Conservation (phyloP, 164 flowering plant species). For the Nymphaea colorata region DNA sequence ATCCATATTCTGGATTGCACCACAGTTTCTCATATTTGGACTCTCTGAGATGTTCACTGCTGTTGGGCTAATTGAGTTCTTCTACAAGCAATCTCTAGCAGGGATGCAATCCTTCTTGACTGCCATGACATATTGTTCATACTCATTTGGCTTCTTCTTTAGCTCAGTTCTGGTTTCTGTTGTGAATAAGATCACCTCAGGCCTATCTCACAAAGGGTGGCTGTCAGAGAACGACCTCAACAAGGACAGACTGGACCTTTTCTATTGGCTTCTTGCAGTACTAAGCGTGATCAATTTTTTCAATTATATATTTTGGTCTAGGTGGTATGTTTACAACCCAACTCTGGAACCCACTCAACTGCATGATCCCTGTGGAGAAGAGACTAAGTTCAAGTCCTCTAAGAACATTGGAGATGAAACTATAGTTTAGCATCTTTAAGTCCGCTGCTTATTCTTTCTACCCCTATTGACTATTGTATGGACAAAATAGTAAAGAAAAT, state of each 20-base stretch:
- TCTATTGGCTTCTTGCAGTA: constrained; percentile 58
- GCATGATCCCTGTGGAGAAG: constrained; percentile 14
- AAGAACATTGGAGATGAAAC: constrained; percentile 14
- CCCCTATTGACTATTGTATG: constrained; percentile 9
- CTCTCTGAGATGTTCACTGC: constrained; percentile 70
- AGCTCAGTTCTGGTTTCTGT: constrained; percentile 55
- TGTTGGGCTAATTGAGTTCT: constrained; percentile 63
- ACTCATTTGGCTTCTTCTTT: constrained; percentile 60
- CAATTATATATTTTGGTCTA: constrained; percentile 59
- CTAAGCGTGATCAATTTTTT: constrained; percentile 55
- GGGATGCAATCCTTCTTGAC: constrained; percentile 69
- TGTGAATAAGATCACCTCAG: constrained; percentile 41
- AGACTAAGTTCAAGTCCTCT: constrained; percentile 13
- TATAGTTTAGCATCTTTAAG: constrained; percentile 1
- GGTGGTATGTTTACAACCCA: constrained; percentile 38
- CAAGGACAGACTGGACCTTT: constrained; percentile 53
- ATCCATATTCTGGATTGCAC: constrained; percentile 56
- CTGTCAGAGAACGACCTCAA: constrained; percentile 50
- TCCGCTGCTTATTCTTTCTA: not conserved
- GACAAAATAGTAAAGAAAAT: not conserved
- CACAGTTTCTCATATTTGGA: constrained; percentile 56
- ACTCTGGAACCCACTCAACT: constrained; percentile 16
- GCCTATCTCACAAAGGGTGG: constrained; percentile 34
- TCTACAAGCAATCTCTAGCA: constrained; percentile 44
- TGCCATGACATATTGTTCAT: constrained; percentile 61